phyloP scores from a whole-genome alignment of 2,329 filamentous ascomycete genomes.

The Mycosphaerelloides madeirae region DNA sequence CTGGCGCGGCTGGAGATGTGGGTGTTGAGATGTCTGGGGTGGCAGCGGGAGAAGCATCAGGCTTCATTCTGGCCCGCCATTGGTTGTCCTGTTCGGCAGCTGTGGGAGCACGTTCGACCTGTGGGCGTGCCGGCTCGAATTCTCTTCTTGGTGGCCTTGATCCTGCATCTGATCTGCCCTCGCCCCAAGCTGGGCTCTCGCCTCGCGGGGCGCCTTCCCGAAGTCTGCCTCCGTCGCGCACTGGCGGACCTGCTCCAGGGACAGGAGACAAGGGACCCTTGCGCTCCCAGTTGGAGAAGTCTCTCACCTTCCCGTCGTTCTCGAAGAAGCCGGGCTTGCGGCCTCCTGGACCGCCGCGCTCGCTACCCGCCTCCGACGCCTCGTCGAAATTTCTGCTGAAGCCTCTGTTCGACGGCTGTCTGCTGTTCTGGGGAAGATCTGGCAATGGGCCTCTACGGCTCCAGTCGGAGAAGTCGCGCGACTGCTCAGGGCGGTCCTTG shows the following conservation, averaged over 20 bases:
- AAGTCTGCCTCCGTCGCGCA: constrained; percentile 55
- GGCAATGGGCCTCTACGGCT: constrained; percentile 85
- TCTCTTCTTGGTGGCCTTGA: constrained; percentile 76
- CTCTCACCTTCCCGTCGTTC: constrained; percentile 69
- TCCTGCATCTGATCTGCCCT: constrained; percentile 64
- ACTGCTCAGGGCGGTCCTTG: constrained; percentile 62
- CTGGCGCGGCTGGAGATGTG: constrained; percentile 59
- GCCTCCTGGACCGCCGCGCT: constrained; percentile 48
- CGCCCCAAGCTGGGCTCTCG: constrained; percentile 71
- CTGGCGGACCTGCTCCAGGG: constrained; percentile 39
- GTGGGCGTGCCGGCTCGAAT: constrained; percentile 61
- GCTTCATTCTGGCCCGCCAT: constrained; percentile 88
- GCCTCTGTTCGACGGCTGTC: constrained; percentile 45
- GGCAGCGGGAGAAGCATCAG: constrained; percentile 63
- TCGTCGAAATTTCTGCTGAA: constrained; percentile 33
- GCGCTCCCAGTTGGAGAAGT: constrained; percentile 90
- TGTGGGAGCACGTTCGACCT: constrained; percentile 66
- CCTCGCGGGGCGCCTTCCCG: constrained; percentile 55
- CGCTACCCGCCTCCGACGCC: constrained; percentile 49
- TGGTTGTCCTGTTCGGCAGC: constrained; percentile 90
- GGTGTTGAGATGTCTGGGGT: constrained; percentile 72
- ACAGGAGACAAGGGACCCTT: constrained; percentile 81
- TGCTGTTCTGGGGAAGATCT: constrained; percentile 56
- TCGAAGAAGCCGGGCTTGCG: constrained; percentile 64
- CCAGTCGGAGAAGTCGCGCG: constrained; percentile 82